These are phyloP conservation scores for Mycena sanguinolenta DNA, from an alignment of 768 basidiomycete species.

Conservation along the genomic window DNA sequence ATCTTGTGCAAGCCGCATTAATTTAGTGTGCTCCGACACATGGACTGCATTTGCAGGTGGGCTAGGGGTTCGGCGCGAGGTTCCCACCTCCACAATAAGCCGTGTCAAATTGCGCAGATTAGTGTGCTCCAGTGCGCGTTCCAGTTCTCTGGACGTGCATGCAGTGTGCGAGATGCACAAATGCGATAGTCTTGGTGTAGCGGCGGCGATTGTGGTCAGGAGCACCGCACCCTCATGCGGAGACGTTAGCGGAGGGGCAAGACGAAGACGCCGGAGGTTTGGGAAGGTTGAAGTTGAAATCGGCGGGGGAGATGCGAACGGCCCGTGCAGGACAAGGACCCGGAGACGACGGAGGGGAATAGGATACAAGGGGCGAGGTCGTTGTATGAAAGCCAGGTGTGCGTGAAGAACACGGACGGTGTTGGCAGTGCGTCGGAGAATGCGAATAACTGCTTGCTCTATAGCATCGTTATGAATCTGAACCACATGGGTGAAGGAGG, in stretches of 20 bases:
- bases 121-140: slow-evolving; percentile 29
- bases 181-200: slow-evolving; percentile 25
- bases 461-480: slow-evolving; percentile 17
- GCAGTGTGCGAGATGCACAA: slow-evolving; percentile 25
- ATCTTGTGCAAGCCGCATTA: slow-evolving; percentile 22
- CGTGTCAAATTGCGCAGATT: slow-evolving; percentile 30
- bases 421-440: slow-evolving; percentile 15
- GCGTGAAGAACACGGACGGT: slow-evolving; percentile 29
- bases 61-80: slow-evolving; percentile 22
- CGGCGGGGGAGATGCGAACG: slow-evolving; percentile 20
- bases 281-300: slow-evolving; percentile 6
- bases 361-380: slow-evolving; percentile 27
- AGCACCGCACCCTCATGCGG: slow-evolving; percentile 25
- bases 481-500: not conserved
- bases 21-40: slow-evolving; percentile 15
- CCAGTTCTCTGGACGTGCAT: slow-evolving; percentile 20
- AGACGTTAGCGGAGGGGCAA: slow-evolving; percentile 21
- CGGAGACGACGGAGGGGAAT: slow-evolving; percentile 23
- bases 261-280: slow-evolving; percentile 22
- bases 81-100: slow-evolving; percentile 29
- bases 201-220: slow-evolving; percentile 23
- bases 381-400: slow-evolving; percentile 23
- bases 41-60: slow-evolving; percentile 14
- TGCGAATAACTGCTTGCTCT: slow-evolving; percentile 22
- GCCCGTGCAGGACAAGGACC: slow-evolving; percentile 29